Conservation (phyloP, 2,329 filamentous ascomycete genomes). For the Shiraia bambusicola region DNA sequence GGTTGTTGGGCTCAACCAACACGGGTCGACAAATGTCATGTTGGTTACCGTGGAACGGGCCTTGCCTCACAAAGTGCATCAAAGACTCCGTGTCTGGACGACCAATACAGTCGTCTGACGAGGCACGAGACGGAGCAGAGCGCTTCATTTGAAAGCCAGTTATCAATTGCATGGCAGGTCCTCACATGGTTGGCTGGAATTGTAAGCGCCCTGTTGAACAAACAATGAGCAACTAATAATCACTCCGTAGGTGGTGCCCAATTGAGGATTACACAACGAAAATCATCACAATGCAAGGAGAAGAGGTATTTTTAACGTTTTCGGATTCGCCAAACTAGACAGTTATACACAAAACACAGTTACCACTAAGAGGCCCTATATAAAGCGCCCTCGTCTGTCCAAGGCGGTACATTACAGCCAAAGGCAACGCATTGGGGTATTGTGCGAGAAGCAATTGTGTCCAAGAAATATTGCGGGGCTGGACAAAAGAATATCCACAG, state of each 20-base stretch:
- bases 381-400: slow-evolving; percentile 16
- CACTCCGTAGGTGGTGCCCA: too few relatives aligned
- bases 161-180: too few relatives aligned
- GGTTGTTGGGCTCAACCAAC: too few relatives aligned
- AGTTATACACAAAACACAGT: slow-evolving; percentile 33
- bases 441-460: slow-evolving; percentile 22
- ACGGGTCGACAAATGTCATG: too few relatives aligned
- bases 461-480: slow-evolving; percentile 13
- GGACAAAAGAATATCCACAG: slow-evolving; percentile 20
- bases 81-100: too few relatives aligned
- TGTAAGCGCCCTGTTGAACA: too few relatives aligned
- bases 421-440: slow-evolving; percentile 19
- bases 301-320: slow-evolving; percentile 12
- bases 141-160: not conserved
- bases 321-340: slow-evolving; percentile 20
- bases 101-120: too few relatives aligned
- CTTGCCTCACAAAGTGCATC: too few relatives aligned
- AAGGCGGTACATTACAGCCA: slow-evolving; percentile 21
- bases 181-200: too few relatives aligned
- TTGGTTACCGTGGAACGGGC: too few relatives aligned
- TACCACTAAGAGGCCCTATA: slow-evolving; percentile 16
- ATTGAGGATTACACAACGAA: not conserved
- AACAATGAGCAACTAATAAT: too few relatives aligned
- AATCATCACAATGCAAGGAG: not conserved
- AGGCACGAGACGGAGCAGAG: too few relatives aligned